Base-by-base conservation (phyloP, 148 eudicot species). In the Vaccinium macrocarpon region DNA sequence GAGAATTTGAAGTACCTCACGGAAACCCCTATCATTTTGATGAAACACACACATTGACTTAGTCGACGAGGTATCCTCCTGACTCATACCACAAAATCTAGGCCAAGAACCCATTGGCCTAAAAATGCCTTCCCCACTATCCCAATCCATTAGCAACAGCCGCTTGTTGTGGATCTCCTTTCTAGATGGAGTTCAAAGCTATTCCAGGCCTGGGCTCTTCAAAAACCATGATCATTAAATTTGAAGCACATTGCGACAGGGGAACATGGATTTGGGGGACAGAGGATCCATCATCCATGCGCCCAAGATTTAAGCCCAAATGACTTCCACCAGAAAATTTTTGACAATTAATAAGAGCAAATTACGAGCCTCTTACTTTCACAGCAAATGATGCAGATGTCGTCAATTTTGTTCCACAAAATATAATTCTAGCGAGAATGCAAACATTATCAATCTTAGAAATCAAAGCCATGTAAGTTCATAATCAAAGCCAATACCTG, bases 401-500 rank as follows among this genome's bases (percentile, higher is more conserved):
- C 35, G 12, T 25, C 4, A 25, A 25, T 10, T 3, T 76, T 1
- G 27, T 13, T 23, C 79, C 32, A 23, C 4, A 21, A 15, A 48
- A 76, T 10, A 76, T 21, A 76, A 74, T 49, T 73, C 27, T 42
- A 74, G 23, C 5, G 76, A 74, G 51, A 42, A 38, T 74, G 78
- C 78, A 74, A 38, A 74, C 4, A 0, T 42, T 42, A 51, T 25
- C 27, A 38, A 51, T 12, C 42, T 64, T 42, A 38, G 19, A 48
- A 13, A 8, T 52, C 53, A 35, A 11, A 10, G 4, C 48, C 3
- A 19, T 23, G 19, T 29, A 53, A 29, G 14, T 51, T 7, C 46
- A 70, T 10, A 79, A 18, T 23, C 29, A 25, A 73, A 8, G 12
- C 15, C 18, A 18, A 53, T 90, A 95, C 98, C 97, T 94, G 97